Conservation (phyloP, 2,329 filamentous ascomycete genomes). For the Penicillium sp. region DNA sequence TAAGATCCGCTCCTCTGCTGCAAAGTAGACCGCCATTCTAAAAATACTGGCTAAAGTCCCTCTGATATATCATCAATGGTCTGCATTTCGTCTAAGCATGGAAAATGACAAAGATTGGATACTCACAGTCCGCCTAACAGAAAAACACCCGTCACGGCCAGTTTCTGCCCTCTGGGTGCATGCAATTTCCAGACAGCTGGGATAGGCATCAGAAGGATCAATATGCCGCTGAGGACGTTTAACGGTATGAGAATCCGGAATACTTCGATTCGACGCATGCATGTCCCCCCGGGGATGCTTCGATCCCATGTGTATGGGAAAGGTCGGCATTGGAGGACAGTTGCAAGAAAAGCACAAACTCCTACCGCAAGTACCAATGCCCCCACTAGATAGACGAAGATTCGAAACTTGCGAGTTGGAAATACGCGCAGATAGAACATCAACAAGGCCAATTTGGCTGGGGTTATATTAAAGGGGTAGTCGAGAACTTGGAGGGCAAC, state of each 20-base stretch:
- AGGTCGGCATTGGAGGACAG: neutral
- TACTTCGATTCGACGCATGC: neutral
- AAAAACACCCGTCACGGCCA: slow-evolving; percentile 20
- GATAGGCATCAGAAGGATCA: slow-evolving; percentile 16
- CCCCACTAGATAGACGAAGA: neutral
- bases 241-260: neutral
- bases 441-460: slow-evolving; percentile 19
- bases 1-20: neutral
- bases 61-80: slow-evolving; percentile 1
- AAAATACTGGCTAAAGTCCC: slow-evolving; percentile 18
- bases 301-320: neutral
- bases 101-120: neutral
- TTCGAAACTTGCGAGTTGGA: neutral
- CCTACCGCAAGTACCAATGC: neutral
- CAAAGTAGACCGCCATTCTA: slow-evolving; percentile 15
- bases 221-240: neutral
- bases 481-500: neutral
- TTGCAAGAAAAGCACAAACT: neutral
- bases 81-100: neutral
- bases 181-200: slow-evolving; percentile 19
- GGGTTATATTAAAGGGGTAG: slow-evolving; percentile 16
- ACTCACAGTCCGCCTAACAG: slow-evolving; percentile 22
- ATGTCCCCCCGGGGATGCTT: neutral
- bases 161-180: slow-evolving; percentile 5
- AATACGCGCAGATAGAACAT: slow-evolving; percentile 5